Evolutionary conservation across 2,329 filamentous ascomycete species (phyloP).

Genomic region (Akanthomyces uredinophilus): DNA sequence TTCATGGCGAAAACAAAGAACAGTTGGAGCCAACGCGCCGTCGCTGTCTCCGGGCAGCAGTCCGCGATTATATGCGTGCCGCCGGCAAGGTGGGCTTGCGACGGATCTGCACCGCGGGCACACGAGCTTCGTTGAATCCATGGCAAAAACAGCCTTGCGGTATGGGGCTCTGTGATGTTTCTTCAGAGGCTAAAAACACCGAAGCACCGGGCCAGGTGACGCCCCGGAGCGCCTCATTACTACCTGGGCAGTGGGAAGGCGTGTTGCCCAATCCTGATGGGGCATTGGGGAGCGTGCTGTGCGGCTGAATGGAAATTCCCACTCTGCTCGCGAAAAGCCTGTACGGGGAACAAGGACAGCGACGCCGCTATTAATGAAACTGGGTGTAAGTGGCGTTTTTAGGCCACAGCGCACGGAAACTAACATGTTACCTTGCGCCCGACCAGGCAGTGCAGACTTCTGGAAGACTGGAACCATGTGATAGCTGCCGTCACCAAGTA

Average conservation of each 20-base stretch:
- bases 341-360: background rate
- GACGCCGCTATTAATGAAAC: constrained; percentile 6
- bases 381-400: constrained; percentile 1
- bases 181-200: background rate
- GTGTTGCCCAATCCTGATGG: constrained; percentile 5
- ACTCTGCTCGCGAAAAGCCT: constrained; percentile 4
- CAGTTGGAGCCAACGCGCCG: background rate
- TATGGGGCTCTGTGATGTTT: background rate
- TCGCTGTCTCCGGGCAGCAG: background rate
- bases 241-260: background rate
- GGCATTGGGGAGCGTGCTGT: background rate
- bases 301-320: constrained; percentile 7
- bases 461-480: background rate
- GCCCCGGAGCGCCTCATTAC: constrained; percentile 7
- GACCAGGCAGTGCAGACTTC: background rate
- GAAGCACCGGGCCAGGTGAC: background rate
- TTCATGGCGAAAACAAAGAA: background rate
- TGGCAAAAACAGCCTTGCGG: constrained; percentile 12
- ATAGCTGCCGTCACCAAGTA: background rate
- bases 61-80: background rate
- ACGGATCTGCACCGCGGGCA: constrained; percentile 2
- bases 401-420: background rate
- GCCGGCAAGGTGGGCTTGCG: background rate
- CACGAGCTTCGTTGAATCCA: constrained; percentile 6
- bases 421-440: background rate